phyloP scores from a whole-genome alignment of 768 basidiomycete genomes.

The Chalciporus sphaerocephalus region DNA sequence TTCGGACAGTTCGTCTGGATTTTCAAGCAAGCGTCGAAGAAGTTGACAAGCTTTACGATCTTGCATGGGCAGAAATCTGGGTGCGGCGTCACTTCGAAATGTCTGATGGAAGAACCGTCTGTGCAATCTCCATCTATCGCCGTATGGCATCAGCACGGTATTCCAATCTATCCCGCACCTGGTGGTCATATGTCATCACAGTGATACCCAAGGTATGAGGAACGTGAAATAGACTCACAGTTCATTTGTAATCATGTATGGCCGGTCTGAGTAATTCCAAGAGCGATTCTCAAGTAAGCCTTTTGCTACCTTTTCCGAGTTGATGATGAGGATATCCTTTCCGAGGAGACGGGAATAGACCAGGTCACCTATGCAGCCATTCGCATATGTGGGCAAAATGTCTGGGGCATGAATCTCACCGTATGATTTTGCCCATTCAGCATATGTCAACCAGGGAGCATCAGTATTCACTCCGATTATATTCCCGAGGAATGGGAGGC shows the following conservation, averaged over 20 bases:
- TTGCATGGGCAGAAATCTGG: conserved; percentile 28
- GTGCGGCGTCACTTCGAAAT: conserved; percentile 19
- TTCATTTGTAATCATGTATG: conserved; percentile 22
- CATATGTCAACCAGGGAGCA: conserved; percentile 35
- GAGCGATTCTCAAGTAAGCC: conserved; percentile 47
- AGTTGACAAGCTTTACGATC: conserved; percentile 29
- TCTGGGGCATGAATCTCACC: conserved; percentile 17
- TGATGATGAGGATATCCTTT: conserved; percentile 42
- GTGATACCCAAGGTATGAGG: not conserved
- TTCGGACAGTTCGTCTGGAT: conserved; percentile 30
- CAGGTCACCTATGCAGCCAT: conserved; percentile 34
- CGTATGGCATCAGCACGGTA: conserved; percentile 28
- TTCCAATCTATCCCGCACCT: conserved; percentile 20
- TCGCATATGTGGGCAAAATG: not conserved
- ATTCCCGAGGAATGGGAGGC: too few species aligned
- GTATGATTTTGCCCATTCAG: conserved; percentile 36
- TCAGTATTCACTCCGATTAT: conserved; percentile 28
- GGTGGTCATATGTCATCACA: not conserved
- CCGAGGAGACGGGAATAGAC: conserved; percentile 47
- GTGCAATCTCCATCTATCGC: conserved; percentile 31
- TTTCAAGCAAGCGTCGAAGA: conserved; percentile 31
- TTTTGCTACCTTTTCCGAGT: conserved; percentile 37
- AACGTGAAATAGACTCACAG: conserved; percentile 3
- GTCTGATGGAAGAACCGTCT: conserved; percentile 29
- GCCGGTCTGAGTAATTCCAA: conserved; percentile 51